phyloP scores from a whole-genome alignment of 768 basidiomycete species.

The Boletales sp. region DNA sequence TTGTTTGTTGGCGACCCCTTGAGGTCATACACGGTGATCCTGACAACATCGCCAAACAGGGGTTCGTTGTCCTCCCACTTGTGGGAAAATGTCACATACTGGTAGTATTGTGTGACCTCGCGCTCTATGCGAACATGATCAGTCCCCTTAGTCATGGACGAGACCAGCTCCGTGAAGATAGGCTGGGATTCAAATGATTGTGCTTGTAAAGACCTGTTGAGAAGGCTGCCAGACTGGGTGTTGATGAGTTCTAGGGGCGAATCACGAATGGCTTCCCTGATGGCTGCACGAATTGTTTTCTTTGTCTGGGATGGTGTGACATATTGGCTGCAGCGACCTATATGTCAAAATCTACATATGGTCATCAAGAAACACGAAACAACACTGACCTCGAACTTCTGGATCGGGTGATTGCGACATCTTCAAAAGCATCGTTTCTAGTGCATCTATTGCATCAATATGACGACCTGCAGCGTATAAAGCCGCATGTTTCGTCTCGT shows the following conservation, averaged over 20 bases:
- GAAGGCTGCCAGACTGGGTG: conserved; percentile 6
- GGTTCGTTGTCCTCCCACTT: conserved; percentile 10
- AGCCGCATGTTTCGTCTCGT: conserved; percentile 8
- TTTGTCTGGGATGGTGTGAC: neutral
- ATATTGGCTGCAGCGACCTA: neutral
- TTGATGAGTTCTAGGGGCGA: conserved; percentile 5
- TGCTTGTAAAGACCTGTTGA: conserved; percentile 4
- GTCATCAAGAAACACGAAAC: too few relatives aligned
- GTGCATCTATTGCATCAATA: neutral
- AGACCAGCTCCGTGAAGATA: conserved; percentile 8
- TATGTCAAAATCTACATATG: neutral
- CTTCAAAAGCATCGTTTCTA: conserved; percentile 9
- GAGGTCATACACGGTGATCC: conserved; percentile 5
- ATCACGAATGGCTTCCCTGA: conserved; percentile 2
- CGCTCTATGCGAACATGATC: conserved; percentile 3
- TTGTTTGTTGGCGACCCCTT: conserved; percentile 1
- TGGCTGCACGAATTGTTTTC: neutral
- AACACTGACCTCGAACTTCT: neutral
- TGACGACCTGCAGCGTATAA: neutral
- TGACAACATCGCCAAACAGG: conserved; percentile 1
- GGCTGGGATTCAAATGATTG: conserved; percentile 5
- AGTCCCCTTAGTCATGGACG: conserved; percentile 7
- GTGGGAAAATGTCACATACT: conserved; percentile 11
- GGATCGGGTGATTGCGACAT: neutral
- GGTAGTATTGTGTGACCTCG: conserved; percentile 4